A percentile compares a stretch with the other conserved stretches of the same genome.
Evolutionary conservation across 2,329 filamentous ascomycete species (phyloP).

Genomic region (Drechslera avenae): DNA sequence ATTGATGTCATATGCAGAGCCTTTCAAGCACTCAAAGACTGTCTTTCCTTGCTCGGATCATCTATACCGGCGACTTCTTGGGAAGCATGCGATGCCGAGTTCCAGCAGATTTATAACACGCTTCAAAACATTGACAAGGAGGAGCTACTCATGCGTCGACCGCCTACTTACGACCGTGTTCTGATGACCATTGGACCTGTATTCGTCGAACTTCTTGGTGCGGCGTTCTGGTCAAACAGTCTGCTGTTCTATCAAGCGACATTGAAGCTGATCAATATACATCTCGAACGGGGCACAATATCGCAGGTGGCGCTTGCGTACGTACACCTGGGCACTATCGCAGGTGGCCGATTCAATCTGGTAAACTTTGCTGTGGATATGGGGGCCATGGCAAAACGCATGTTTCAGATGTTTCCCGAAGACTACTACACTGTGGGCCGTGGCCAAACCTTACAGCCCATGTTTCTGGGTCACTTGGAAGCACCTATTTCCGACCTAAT

Average conservation of each 20-base stretch:
- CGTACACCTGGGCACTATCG: conserved; percentile 69
- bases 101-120: conserved; percentile 56
- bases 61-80: conserved; percentile 69
- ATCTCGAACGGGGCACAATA: conserved; percentile 67
- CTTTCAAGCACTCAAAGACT: conserved; percentile 70
- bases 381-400: conserved; percentile 64
- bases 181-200: conserved; percentile 71
- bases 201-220: conserved; percentile 70
- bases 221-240: conserved; percentile 74
- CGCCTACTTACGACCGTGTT: conserved; percentile 56
- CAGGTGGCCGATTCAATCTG: conserved; percentile 72
- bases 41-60: conserved; percentile 69
- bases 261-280: conserved; percentile 69
- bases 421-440: conserved; percentile 66
- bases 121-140: conserved; percentile 57
- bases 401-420: conserved; percentile 66
- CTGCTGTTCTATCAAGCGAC: conserved; percentile 74
- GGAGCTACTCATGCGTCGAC: conserved; percentile 46
- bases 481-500: conserved; percentile 65
- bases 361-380: conserved; percentile 69
- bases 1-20: conserved; percentile 53
- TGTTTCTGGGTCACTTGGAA: conserved; percentile 73
- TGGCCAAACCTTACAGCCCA: conserved; percentile 70
- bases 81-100: conserved; percentile 78
- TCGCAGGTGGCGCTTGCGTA: conserved; percentile 73